A percentile compares a stretch with the other conserved stretches of the same genome.
These are phyloP conservation scores for Moniliophthora roreri DNA, from an alignment of 1,284 basidiomycete species.

Conservation along the genomic window DNA sequence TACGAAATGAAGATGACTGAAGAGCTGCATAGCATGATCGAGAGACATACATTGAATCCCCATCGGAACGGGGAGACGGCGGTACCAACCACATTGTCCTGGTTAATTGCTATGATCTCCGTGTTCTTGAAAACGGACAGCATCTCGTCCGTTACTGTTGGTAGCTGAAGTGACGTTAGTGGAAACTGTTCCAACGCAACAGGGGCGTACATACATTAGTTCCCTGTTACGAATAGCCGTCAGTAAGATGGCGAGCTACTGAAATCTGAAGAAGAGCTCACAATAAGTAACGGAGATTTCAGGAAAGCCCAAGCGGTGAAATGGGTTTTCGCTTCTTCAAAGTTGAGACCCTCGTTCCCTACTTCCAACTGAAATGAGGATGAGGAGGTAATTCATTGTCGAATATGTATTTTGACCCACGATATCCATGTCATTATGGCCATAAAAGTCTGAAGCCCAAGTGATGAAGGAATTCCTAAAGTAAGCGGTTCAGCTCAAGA, in stretches of 20 bases:
- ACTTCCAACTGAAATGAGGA: not conserved
- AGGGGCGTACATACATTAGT: conserved; percentile 26
- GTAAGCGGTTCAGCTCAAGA: not conserved
- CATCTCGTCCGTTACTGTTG: conserved; percentile 31
- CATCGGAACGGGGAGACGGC: conserved; percentile 44
- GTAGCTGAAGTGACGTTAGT: conserved; percentile 28
- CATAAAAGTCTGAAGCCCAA: conserved; percentile 56
- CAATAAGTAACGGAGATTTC: conserved; percentile 56
- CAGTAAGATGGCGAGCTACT: not conserved
- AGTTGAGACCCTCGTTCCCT: conserved; percentile 58
- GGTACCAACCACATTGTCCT: conserved; percentile 40
- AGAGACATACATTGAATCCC: conserved; percentile 44
- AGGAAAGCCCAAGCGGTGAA: conserved; percentile 68
- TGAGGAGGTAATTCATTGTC: not conserved
- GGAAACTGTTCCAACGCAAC: not conserved
- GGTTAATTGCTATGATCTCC: conserved; percentile 46
- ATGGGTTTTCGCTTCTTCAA: conserved; percentile 60
- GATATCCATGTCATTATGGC: conserved; percentile 29
- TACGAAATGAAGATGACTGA: conserved; percentile 17
- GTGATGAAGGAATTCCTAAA: conserved; percentile 48
- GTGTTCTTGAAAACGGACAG: conserved; percentile 36
- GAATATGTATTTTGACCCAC: conserved; percentile 1
- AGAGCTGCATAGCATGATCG: not conserved
- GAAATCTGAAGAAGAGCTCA: not conserved
- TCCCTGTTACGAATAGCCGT: conserved; percentile 23